phyloP scores from a whole-genome alignment of 2,329 filamentous ascomycete species.

The Metarhizium humberi region DNA sequence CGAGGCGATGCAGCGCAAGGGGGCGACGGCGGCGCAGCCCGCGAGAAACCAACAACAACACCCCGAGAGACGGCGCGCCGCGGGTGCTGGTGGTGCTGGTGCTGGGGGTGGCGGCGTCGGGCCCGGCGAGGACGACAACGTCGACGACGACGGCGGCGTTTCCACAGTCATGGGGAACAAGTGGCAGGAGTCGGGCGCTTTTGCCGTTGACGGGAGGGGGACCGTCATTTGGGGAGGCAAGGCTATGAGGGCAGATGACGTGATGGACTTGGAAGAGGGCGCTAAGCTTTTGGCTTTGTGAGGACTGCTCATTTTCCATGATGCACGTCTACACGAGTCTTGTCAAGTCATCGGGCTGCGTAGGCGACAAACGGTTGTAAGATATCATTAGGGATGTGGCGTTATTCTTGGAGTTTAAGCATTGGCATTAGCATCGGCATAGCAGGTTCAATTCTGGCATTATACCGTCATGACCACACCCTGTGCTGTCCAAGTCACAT shows the following conservation, averaged over 20 bases:
- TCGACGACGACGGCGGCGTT: constrained; percentile 24
- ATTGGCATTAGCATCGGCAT: not conserved
- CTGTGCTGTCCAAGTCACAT: too few species aligned
- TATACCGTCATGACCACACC: not conserved
- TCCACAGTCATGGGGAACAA: constrained; percentile 43
- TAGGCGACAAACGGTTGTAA: too few species aligned
- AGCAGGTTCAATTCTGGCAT: not conserved
- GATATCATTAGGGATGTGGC: too few species aligned
- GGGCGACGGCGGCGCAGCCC: constrained; percentile 12
- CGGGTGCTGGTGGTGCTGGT: constrained; percentile 17
- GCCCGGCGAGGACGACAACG: constrained; percentile 1
- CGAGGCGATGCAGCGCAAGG: constrained; percentile 30
- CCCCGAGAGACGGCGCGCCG: constrained; percentile 12
- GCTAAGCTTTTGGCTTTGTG: constrained; percentile 22
- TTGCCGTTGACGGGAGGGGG: constrained; percentile 39
- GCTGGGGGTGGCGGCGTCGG: constrained; percentile 15
- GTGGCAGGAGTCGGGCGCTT: constrained; percentile 45
- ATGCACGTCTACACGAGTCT: not conserved
- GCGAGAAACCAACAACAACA: too few species aligned
- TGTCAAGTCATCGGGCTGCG: not conserved
- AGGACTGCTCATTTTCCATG: not conserved
- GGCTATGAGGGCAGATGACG: constrained; percentile 36
- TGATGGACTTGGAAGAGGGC: constrained; percentile 44
- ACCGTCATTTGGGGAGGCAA: constrained; percentile 42
- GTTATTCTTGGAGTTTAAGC: too few species aligned